Percentiles rank a stretch among this genome's conserved stretches.
Conservation (phyloP, 176 grass and related monocot genomes). For the Ensete ventricosum region DNA sequence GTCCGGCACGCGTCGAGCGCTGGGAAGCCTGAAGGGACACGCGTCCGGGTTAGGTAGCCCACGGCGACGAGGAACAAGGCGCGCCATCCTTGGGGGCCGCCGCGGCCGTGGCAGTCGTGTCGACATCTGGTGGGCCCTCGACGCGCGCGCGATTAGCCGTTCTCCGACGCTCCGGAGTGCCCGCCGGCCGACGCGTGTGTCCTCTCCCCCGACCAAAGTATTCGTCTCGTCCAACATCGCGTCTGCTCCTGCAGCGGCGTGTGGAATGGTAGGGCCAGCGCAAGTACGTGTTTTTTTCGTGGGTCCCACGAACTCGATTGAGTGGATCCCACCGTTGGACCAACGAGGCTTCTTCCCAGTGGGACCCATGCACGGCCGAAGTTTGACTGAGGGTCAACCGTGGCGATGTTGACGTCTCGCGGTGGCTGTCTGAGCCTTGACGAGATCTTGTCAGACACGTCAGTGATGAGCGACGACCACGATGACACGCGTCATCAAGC, state of each 20-base stretch:
- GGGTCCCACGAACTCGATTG: background rate
- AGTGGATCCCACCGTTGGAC: too few relatives aligned
- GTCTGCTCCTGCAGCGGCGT: background rate
- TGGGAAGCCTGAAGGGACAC: background rate
- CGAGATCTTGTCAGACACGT: too few relatives aligned
- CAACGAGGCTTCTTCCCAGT: too few relatives aligned
- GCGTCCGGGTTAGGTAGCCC: background rate
- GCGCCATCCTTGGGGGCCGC: background rate
- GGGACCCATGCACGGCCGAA: too few relatives aligned
- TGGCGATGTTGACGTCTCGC: too few relatives aligned
- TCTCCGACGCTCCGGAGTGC: background rate
- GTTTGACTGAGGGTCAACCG: too few relatives aligned
- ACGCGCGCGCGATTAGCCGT: background rate
- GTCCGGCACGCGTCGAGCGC: background rate
- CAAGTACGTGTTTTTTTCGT: background rate
- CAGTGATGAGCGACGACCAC: too few relatives aligned
- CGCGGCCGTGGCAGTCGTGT: background rate
- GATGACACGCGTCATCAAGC: too few relatives aligned
- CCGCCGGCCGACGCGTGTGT: background rate
- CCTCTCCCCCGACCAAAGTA: background rate
- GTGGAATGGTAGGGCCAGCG: background rate
- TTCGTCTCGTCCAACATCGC: background rate
- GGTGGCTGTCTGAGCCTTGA: too few relatives aligned
- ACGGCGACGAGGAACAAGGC: background rate
- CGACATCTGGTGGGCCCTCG: background rate